phyloP scores from a whole-genome alignment of 441 rosid genomes.

The Erysimum cheiri region DNA sequence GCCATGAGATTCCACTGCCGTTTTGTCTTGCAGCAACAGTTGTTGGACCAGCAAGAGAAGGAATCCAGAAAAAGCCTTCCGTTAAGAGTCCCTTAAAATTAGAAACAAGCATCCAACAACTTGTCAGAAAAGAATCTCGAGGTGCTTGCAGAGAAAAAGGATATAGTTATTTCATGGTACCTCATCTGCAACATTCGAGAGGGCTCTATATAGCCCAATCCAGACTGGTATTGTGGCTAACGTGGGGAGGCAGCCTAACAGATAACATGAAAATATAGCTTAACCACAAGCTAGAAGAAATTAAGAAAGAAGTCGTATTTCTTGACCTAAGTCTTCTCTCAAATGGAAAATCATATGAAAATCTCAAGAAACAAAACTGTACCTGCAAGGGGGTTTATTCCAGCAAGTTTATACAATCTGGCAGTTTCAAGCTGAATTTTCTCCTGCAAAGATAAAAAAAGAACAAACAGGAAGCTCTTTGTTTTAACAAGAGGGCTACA shows the following conservation, averaged over 20 bases:
- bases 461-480: constrained; percentile 19
- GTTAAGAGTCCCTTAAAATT: constrained; percentile 83
- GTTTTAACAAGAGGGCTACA: constrained; percentile 6
- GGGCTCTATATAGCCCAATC: constrained; percentile 97
- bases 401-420: constrained; percentile 88
- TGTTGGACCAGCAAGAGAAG: constrained; percentile 94
- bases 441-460: constrained; percentile 67
- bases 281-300: not conserved
- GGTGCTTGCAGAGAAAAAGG: not conserved
- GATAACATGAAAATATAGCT: constrained; percentile 26
- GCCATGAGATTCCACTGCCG: constrained; percentile 92
- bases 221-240: constrained; percentile 96
- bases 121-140: constrained; percentile 13
- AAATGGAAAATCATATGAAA: constrained; percentile 10
- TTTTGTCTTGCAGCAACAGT: constrained; percentile 83
- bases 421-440: constrained; percentile 94
- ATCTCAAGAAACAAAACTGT: constrained; percentile 22
- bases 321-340: not conserved
- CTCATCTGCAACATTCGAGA: constrained; percentile 95
- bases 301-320: not conserved
- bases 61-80: constrained; percentile 99
- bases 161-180: constrained; percentile 40
- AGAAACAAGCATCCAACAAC: constrained; percentile 35
- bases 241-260: constrained; percentile 87
- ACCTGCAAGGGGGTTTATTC: constrained; percentile 96